These are phyloP conservation scores for Exophiala dermatitidis DNA, from an alignment of 2,329 filamentous ascomycete genomes.

Conservation along the genomic window DNA sequence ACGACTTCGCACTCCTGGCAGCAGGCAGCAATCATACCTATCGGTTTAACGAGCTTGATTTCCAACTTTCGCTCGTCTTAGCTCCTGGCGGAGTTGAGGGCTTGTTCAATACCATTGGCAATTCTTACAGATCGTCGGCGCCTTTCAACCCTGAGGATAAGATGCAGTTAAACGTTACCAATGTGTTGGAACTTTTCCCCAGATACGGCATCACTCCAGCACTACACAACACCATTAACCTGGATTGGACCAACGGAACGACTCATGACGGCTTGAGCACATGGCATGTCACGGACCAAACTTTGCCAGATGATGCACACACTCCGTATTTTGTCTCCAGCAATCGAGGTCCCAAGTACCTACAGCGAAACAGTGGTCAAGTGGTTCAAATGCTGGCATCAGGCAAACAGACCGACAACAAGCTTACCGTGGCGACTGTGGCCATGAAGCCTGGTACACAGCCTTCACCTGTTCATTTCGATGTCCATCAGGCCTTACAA, in stretches of 20 bases:
- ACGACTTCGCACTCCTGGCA: conserved; percentile 21
- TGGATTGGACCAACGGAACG: conserved; percentile 20
- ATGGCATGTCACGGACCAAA: conserved; percentile 18
- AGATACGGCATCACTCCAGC: conserved; percentile 17
- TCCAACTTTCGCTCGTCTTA: conserved; percentile 15
- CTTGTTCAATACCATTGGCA: conserved; percentile 16
- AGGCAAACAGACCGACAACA: conserved; percentile 14
- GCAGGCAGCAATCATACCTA: conserved; percentile 24
- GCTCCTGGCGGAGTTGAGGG: conserved; percentile 19
- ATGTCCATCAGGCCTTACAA: conserved; percentile 19
- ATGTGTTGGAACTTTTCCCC: conserved; percentile 18
- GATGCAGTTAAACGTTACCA: conserved; percentile 19
- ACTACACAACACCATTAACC: conserved; percentile 18
- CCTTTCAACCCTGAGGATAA: conserved; percentile 16
- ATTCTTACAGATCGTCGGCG: conserved; percentile 12
- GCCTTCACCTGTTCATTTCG: conserved; percentile 3
- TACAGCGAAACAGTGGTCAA: conserved; percentile 7
- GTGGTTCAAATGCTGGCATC: conserved; percentile 18
- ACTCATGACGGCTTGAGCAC: conserved; percentile 18
- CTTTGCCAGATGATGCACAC: conserved; percentile 10
- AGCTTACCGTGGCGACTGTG: conserved; percentile 17
- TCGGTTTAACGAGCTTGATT: conserved; percentile 18
- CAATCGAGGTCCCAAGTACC: conserved; percentile 23
- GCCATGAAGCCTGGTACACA: conserved; percentile 10
- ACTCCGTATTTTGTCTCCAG: conserved; percentile 21